Evolutionary conservation across 2,329 filamentous ascomycete species (phyloP), one percentile per base, ranked within the genome.

Genomic region (Epichloe bromicola): DNA sequence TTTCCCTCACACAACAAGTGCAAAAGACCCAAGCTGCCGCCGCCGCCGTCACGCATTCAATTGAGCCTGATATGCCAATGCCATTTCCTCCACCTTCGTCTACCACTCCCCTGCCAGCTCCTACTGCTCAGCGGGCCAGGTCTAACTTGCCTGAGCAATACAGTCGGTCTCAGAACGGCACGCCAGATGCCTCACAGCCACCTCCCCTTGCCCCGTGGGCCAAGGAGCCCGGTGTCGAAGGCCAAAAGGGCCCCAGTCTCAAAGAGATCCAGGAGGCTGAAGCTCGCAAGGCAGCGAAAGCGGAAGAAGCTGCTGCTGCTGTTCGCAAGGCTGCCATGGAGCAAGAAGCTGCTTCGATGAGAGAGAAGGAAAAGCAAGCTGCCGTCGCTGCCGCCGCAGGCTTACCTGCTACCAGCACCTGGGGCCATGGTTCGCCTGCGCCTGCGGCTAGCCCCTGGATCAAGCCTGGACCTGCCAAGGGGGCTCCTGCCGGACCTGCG

Each of bases 241-340:
- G 77, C 23, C 81, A 87, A 40, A 87, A 87, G 67, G 90, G 89
- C 0, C 93, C 91, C 2, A 96, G 90, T 54, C 73, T 98, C 55
- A 95, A 89, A 70, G 90, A 98, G 63, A 98, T 98, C 23, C 93
- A 98, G 66, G 91, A 95, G 66, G 85, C 88, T 4, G 93, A 98
- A 66, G 91, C 91, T 37, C 88, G 86, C 62, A 94, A 93, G 65
- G 90, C 90, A 11, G 91, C 91, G 48, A 87, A 94, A 68, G 83
- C 81, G 12, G 91, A 97, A 63, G 88, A 93, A 62, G 71, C 82
- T 50, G 88, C 87, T 15, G 82, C 83, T 37, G 85, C 87, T 41
- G 78, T 85, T 54, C 85, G 90, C 58, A 87, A 86, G 58, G 83
- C 83, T 46, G 76, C 82, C 15, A 79, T 88, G 10, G 89, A 97